These are phyloP conservation scores for Mucor racemosus DNA, from an alignment of 371 early-diverging fungal genomes.

Conservation along the genomic window DNA sequence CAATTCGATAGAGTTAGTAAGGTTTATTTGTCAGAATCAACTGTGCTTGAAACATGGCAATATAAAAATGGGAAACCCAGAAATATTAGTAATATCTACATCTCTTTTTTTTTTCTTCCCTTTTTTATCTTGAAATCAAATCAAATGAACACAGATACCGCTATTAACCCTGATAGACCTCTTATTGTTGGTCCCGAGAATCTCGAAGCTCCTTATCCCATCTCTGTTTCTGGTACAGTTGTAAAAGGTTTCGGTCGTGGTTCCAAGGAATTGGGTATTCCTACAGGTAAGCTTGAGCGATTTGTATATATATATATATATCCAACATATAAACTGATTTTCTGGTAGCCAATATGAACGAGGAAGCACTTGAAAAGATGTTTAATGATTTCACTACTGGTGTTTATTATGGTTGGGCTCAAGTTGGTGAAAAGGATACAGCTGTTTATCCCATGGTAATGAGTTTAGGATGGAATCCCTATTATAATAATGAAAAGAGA, in stretches of 20 bases:
- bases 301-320: not conserved
- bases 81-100: not conserved
- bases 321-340: not conserved
- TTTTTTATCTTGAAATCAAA: not conserved
- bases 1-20: not conserved
- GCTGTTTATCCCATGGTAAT: constrained; percentile 94
- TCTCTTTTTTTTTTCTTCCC: not conserved
- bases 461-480: constrained; percentile 99
- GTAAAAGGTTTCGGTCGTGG: constrained; percentile 94
- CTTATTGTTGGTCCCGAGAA: constrained; percentile 61
- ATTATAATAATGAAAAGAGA: constrained; percentile 94
- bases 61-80: not conserved
- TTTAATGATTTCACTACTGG: constrained; percentile 77
- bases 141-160: constrained; percentile 1
- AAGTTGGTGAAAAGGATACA: constrained; percentile 56
- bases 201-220: constrained; percentile 70
- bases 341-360: constrained; percentile 84
- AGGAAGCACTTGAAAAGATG: constrained; percentile 72
- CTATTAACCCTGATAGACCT: constrained; percentile 57
- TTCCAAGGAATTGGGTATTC: constrained; percentile 95
- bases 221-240: constrained; percentile 79
- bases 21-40: constrained; percentile 5
- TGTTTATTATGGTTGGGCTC: constrained; percentile 96
- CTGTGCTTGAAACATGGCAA: not conserved
- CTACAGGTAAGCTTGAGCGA: constrained; percentile 78